Evolutionary conservation across 2,329 filamentous ascomycete species (phyloP), one percentile per base, ranked within the genome.

Genomic region (Cladorrhinum sp.): DNA sequence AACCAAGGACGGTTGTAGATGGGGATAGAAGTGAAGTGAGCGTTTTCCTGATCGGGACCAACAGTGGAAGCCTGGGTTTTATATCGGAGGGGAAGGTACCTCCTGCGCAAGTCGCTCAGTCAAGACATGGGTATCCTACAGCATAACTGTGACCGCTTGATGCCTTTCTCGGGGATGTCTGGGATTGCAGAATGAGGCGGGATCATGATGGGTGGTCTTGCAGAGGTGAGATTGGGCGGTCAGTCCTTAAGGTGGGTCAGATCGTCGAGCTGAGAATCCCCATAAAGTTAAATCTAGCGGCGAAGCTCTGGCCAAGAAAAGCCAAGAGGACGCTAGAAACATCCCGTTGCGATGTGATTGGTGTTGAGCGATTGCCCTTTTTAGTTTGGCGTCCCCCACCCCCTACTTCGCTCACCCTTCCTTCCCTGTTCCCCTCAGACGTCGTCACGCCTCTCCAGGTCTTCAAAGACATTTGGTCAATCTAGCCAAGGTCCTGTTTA

Each of bases 321-420:
- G 51, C 52, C 52, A 55, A 55, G 52, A 41, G 8, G 52, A 23
- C 29, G 32, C 29, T 25, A 16, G 16, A 20, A 49, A 12, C 2
- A 27, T 56, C 38, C 2, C 18, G 36, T 20, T 1, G 32, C 20
- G 41, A 45, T 55, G 2, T 45, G 18, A 56, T 56, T 56, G 53
- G 53, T 56, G 23, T 56, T 49, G 53, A 56, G 53, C 53, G 41
- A 49, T 32, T 13, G 38, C 53, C 53, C n/a, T 32, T 56, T 49
- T 49, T 10, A 18, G 53, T 22, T 45, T 56, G 41, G 53, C 36
- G 22, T 41, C 54, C 45, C 23, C 22, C n/a, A 45, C 32, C 32
- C 32, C 32, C 27, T 32, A 12, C n/a, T n/a, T n/a, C n/a, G n/a
- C n/a, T n/a, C n/a, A n/a, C n/a, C n/a, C n/a, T n/a, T n/a, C n/a